Evolutionary conservation across 129 eudicot genomes (phyloP).

Genomic region (Flaveria brownii): DNA sequence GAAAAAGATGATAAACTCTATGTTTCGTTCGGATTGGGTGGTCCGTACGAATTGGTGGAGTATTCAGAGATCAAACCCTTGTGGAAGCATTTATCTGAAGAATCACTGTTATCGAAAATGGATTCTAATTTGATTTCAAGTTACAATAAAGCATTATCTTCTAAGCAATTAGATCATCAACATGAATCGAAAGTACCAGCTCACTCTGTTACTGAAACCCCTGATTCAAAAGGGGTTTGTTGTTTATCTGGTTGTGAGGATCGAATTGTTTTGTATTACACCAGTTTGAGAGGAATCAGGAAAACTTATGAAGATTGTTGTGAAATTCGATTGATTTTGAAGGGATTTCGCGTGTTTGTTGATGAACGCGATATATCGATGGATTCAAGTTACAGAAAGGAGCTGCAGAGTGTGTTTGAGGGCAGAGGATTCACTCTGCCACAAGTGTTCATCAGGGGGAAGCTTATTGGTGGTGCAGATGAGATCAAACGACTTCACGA

Average conservation of each 20-base stretch:
- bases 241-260: constrained; percentile 53
- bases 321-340: constrained; percentile 64
- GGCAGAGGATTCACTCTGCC: constrained; percentile 73
- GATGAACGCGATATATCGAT: constrained; percentile 94
- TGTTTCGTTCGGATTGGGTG: constrained; percentile 45
- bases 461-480: constrained; percentile 73
- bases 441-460: constrained; percentile 69
- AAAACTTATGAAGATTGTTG: constrained; percentile 90
- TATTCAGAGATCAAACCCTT: constrained; percentile 72
- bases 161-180: constrained; percentile 32
- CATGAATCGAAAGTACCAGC: constrained; percentile 7
- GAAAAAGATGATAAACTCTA: constrained; percentile 31
- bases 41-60: constrained; percentile 57
- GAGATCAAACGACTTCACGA: constrained; percentile 83
- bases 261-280: constrained; percentile 72
- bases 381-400: constrained; percentile 77
- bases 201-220: not conserved
- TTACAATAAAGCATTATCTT: constrained; percentile 54
- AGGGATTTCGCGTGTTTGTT: constrained; percentile 70
- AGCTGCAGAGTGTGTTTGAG: constrained; percentile 60
- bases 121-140: constrained; percentile 69
- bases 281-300: constrained; percentile 90
- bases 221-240: constrained; percentile 15
- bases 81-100: constrained; percentile 95
- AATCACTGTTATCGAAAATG: constrained; percentile 71